Evolutionary conservation across 345 rosid genomes (phyloP).

Genomic region (Lepidium sativum): DNA sequence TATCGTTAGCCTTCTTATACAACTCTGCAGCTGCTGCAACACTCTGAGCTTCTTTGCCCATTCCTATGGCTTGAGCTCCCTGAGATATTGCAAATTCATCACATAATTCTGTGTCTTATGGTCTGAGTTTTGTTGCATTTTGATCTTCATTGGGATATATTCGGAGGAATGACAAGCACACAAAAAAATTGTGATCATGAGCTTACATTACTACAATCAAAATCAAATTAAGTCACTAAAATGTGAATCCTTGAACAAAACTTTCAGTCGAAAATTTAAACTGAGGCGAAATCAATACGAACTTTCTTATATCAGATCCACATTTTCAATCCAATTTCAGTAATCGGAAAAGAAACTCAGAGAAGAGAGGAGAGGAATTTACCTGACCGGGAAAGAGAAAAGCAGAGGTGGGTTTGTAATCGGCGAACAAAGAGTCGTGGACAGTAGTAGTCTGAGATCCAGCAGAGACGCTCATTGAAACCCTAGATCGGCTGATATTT

Average conservation of each 20-base stretch:
- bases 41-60: constrained; percentile 89
- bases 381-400: constrained; percentile 99
- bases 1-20: constrained; percentile 73
- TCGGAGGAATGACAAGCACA: background rate
- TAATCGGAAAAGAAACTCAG: background rate
- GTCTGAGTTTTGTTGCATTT: background rate
- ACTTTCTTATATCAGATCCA: background rate
- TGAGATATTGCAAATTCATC: constrained; percentile 17
- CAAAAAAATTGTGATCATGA: background rate
- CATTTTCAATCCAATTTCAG: background rate
- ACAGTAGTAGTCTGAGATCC: constrained; percentile 43
- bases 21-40: constrained; percentile 69
- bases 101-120: background rate
- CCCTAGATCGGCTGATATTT: constrained; percentile 43
- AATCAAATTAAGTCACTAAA: background rate
- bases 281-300: background rate
- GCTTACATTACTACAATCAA: background rate
- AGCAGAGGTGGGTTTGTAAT: constrained; percentile 68
- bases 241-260: background rate
- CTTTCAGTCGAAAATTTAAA: background rate
- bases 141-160: background rate
- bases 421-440: constrained; percentile 56
- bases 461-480: constrained; percentile 57
- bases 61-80: constrained; percentile 98
- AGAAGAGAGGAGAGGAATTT: background rate